These are phyloP conservation scores for Lasiosphaeriaceae sp. DNA, from an alignment of 495 filamentous ascomycete genomes.

Conservation along the genomic window DNA sequence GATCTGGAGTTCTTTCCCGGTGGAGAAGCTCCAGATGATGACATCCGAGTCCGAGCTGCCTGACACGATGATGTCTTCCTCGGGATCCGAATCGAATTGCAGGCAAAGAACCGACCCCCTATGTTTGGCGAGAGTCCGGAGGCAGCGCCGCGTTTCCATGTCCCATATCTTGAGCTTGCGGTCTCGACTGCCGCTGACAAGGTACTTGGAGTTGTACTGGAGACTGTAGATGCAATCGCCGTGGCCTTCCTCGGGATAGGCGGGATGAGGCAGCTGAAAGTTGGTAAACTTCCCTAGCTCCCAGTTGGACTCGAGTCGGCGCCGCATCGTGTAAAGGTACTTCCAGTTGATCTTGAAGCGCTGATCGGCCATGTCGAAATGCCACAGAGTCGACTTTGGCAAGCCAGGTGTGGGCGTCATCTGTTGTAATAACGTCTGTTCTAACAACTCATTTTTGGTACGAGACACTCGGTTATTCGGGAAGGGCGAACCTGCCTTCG, in stretches of 20 bases:
- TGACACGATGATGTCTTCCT: constrained; percentile 87
- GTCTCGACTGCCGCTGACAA: constrained; percentile 93
- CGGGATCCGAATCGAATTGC: constrained; percentile 89
- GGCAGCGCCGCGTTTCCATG: constrained; percentile 71
- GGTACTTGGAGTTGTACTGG: constrained; percentile 76
- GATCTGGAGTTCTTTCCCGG: constrained; percentile 70
- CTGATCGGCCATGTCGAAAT: constrained; percentile 36
- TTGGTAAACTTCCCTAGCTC: constrained; percentile 72
- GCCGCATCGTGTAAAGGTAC: constrained; percentile 84
- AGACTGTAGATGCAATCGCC: constrained; percentile 93
- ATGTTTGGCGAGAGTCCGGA: constrained; percentile 73
- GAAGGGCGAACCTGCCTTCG: constrained; percentile 12
- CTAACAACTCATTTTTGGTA: constrained; percentile 4
- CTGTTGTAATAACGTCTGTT: constrained; percentile 7
- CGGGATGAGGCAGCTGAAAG: constrained; percentile 85
- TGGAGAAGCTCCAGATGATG: constrained; percentile 91
- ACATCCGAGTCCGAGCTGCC: constrained; percentile 89
- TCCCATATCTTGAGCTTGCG: constrained; percentile 88
- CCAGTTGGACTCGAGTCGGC: constrained; percentile 88
- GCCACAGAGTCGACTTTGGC: constrained; percentile 38
- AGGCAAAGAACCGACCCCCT: constrained; percentile 85
- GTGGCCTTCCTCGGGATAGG: constrained; percentile 78
- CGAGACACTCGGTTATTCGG: neutral
- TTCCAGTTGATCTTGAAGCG: constrained; percentile 70
- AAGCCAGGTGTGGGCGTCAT: constrained; percentile 18